Evolutionary conservation across 306 rosid species (phyloP).

Genomic region (Glycyrrhiza uralensis): DNA sequence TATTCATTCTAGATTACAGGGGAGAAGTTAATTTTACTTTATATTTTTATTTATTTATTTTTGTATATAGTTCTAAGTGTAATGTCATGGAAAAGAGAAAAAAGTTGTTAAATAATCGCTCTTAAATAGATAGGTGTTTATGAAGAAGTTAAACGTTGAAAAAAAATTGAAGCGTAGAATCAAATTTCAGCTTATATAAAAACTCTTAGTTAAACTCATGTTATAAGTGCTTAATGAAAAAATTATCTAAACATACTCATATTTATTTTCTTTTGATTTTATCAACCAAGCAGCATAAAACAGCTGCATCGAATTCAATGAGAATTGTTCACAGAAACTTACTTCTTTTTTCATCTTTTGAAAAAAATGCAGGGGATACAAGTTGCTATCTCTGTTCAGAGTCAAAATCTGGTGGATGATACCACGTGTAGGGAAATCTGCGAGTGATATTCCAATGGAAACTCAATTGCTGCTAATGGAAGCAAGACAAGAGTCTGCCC

Average conservation of each 20-base stretch:
- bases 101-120: too few relatives aligned
- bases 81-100: too few relatives aligned
- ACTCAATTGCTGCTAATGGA: constrained; percentile 73
- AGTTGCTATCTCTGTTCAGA: constrained; percentile 57
- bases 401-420: constrained; percentile 82
- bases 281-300: background rate
- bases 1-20: background rate
- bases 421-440: constrained; percentile 51
- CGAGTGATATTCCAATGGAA: constrained; percentile 62
- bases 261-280: background rate
- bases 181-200: too few relatives aligned
- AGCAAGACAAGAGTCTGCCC: constrained; percentile 43
- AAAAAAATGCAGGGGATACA: constrained; percentile 48
- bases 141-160: too few relatives aligned
- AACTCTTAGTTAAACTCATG: too few relatives aligned
- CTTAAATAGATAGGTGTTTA: too few relatives aligned
- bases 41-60: too few relatives aligned
- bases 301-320: background rate
- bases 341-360: background rate
- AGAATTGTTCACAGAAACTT: background rate
- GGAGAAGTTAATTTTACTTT: too few relatives aligned
- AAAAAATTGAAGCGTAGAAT: too few relatives aligned
- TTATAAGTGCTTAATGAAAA: too few relatives aligned
- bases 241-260: too few relatives aligned
- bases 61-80: too few relatives aligned